Conservation (phyloP, 192 early-diverging fungal genomes). For the Coemansia sp. region DNA sequence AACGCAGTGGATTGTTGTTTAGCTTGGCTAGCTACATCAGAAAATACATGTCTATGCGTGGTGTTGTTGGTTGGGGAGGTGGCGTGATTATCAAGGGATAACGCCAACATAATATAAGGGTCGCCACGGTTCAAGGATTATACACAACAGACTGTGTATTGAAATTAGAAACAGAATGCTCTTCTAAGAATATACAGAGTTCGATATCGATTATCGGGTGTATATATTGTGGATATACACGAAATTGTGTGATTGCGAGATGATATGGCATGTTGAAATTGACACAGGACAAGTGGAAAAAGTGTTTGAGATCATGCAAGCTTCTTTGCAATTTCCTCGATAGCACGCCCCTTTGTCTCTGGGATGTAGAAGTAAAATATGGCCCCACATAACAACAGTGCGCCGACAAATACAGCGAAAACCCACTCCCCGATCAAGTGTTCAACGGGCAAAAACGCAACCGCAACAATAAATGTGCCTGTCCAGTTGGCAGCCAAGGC, state of each 20-base stretch:
- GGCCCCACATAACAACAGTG: slow-evolving; percentile 23
- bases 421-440: slow-evolving; percentile 51
- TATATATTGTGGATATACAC: background rate
- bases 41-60: background rate
- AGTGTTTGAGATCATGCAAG: slow-evolving; percentile 12
- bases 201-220: too few species aligned
- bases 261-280: too few species aligned
- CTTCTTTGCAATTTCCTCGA: slow-evolving; percentile 42
- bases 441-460: slow-evolving; percentile 41
- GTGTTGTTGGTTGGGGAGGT: background rate
- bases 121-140: too few species aligned
- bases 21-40: background rate
- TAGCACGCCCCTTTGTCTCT: slow-evolving; percentile 49
- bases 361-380: slow-evolving; percentile 40
- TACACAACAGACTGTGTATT: too few species aligned
- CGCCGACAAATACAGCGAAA: slow-evolving; percentile 46
- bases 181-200: too few species aligned
- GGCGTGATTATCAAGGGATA: too few species aligned
- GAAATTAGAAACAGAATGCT: too few species aligned
- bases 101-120: too few species aligned
- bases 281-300: too few species aligned
- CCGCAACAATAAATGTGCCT: slow-evolving; percentile 46
- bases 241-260: too few species aligned
- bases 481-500: slow-evolving; percentile 50
- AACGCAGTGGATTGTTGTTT: background rate